Conservation (phyloP, 2,329 filamentous ascomycete genomes). For the Blastomyces emzantsi region DNA sequence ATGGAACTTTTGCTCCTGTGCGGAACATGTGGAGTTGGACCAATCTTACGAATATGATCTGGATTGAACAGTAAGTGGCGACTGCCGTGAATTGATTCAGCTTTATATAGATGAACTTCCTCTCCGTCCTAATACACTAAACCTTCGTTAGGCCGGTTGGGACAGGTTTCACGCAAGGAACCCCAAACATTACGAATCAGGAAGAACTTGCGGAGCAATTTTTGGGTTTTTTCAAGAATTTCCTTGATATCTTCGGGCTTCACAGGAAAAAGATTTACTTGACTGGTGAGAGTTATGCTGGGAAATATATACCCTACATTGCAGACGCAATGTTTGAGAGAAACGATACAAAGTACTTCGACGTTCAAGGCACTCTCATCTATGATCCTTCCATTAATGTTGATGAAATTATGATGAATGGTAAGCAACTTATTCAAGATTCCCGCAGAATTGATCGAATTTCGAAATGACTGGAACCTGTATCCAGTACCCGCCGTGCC, state of each 20-base stretch:
- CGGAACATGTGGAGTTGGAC: conserved; percentile 65
- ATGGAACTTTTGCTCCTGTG: conserved; percentile 56
- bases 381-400: conserved; percentile 60
- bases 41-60: conserved; percentile 67
- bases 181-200: conserved; percentile 54
- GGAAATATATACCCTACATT: conserved; percentile 62
- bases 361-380: conserved; percentile 60
- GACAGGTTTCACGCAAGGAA: conserved; percentile 61
- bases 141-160: conserved; percentile 39
- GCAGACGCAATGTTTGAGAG: conserved; percentile 62
- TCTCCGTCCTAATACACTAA: background rate
- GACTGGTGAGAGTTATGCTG: conserved; percentile 63
- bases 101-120: background rate
- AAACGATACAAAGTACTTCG: conserved; percentile 57
- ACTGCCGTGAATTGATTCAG: background rate
- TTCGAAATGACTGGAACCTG: background rate
- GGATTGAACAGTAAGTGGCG: conserved; percentile 55
- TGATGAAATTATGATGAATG: conserved; percentile 43
- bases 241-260: conserved; percentile 60
- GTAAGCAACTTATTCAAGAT: conserved; percentile 19
- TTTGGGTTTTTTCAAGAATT: conserved; percentile 70
- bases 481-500: conserved; percentile 30
- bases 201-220: conserved; percentile 63
- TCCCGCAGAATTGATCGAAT: background rate
- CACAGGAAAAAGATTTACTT: conserved; percentile 63